A percentile compares a stretch with the other conserved stretches of the same genome.
These are phyloP conservation scores for Colletotrichum musicola DNA, from an alignment of 2,329 filamentous ascomycete species.

Conservation along the genomic window DNA sequence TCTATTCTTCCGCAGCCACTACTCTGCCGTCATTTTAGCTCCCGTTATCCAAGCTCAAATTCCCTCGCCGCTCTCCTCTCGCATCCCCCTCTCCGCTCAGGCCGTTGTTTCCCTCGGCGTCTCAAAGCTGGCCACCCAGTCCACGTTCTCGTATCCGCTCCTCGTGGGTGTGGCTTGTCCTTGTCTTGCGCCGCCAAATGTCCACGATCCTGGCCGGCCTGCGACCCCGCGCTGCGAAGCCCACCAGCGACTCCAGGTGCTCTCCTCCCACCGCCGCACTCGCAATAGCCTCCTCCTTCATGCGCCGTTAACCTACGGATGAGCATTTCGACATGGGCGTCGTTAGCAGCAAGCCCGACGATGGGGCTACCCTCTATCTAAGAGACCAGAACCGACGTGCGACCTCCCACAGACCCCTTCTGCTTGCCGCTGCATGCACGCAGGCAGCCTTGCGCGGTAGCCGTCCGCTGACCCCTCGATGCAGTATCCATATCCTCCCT, in stretches of 20 bases:
- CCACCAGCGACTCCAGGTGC: conserved; percentile 24
- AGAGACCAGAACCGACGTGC: conserved; percentile 93
- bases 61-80: not conserved
- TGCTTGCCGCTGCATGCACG: conserved; percentile 37
- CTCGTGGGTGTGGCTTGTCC: conserved; percentile 38
- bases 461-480: conserved; percentile 39
- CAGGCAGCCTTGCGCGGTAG: conserved; percentile 36
- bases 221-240: conserved; percentile 39
- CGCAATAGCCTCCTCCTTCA: conserved; percentile 19
- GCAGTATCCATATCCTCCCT: conserved; percentile 90
- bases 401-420: conserved; percentile 49
- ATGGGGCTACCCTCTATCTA: conserved; percentile 83
- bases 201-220: conserved; percentile 37
- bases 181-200: conserved; percentile 39
- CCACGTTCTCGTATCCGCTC: conserved; percentile 28
- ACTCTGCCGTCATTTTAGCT: conserved; percentile 27
- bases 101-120: conserved; percentile 22
- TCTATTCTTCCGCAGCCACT: conserved; percentile 26
- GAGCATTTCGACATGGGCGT: conserved; percentile 80
- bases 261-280: conserved; percentile 12
- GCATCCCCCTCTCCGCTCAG: conserved; percentile 18
- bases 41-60: not conserved
- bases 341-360: conserved; percentile 89
- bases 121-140: conserved; percentile 33
- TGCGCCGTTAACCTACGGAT: conserved; percentile 38